These are phyloP conservation scores for Ustanciosporium gigantosporum DNA, from an alignment of 1,284 basidiomycete species.

Conservation along the genomic window DNA sequence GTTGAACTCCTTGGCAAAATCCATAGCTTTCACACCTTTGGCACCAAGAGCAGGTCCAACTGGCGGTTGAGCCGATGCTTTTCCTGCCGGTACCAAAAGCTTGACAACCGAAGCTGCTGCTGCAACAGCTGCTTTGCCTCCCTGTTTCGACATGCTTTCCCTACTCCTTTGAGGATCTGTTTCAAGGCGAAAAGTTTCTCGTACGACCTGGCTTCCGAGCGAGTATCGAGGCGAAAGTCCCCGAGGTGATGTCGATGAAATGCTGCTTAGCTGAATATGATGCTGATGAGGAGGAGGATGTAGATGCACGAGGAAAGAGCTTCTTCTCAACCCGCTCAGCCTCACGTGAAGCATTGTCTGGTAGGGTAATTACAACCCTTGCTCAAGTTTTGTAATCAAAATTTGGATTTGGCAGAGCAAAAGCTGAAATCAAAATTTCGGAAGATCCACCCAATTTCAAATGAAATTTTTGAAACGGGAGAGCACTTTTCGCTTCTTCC, in stretches of 20 bases:
- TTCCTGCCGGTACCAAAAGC: constrained; percentile 86
- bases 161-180: background rate
- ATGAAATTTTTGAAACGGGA: background rate
- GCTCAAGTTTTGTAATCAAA: background rate
- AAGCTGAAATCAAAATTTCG: background rate
- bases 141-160: constrained; percentile 55
- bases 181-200: no score
- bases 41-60: constrained; percentile 97
- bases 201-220: no score
- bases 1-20: constrained; percentile 81
- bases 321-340: no score
- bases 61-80: constrained; percentile 92
- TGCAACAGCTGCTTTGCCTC: constrained; percentile 40
- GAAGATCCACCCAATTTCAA: background rate
- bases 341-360: no score
- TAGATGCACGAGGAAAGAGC: no score
- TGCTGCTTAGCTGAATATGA: no score
- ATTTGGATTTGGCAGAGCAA: background rate
- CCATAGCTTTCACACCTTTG: constrained; percentile 98
- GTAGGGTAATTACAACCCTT: no score
- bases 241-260: no score
- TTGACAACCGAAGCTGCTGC: constrained; percentile 62
- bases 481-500: no score
- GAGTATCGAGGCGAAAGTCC: no score
- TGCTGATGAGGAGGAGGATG: no score